Evolutionary conservation across 768 basidiomycete species (phyloP).

Genomic region (Pholiota molesta): DNA sequence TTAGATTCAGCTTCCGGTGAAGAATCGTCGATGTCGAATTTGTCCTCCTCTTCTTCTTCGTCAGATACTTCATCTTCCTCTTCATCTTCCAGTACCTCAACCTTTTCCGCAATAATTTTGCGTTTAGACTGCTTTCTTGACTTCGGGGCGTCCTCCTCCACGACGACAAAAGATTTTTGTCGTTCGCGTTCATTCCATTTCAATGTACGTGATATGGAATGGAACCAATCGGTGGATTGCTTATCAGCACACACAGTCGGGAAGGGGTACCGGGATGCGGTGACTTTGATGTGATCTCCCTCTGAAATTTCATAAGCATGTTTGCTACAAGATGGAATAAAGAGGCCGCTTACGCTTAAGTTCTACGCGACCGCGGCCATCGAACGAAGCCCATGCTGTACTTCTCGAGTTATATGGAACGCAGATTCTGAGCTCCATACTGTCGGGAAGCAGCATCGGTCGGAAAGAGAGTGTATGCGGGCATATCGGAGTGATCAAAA

Average conservation of each 20-base stretch:
- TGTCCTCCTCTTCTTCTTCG: conserved; percentile 65
- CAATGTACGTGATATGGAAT: conserved; percentile 91
- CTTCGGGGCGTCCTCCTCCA: conserved; percentile 80
- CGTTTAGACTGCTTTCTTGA: conserved; percentile 10
- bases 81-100: conserved; percentile 43
- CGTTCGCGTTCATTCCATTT: conserved; percentile 99
- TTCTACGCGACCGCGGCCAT: conserved; percentile 95
- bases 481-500: conserved; percentile 96
- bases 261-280: conserved; percentile 96
- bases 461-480: conserved; percentile 98
- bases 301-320: conserved; percentile 50
- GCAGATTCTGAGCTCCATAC: conserved; percentile 97
- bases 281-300: conserved; percentile 99
- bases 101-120: conserved; percentile 18
- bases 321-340: conserved; percentile 4
- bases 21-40: conserved; percentile 94
- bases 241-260: conserved; percentile 98
- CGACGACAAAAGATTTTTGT: conserved; percentile 98
- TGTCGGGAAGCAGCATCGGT: conserved; percentile 97
- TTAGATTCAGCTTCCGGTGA: conserved; percentile 53
- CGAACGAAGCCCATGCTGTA: conserved; percentile 99
- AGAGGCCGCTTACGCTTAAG: conserved; percentile 72
- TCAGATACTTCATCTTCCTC: conserved; percentile 54
- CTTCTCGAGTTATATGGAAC: conserved; percentile 99
- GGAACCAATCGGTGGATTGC: conserved; percentile 99